phyloP scores from a whole-genome alignment of 2,329 filamentous ascomycete species.

The Cordyceps cateniannulata region DNA sequence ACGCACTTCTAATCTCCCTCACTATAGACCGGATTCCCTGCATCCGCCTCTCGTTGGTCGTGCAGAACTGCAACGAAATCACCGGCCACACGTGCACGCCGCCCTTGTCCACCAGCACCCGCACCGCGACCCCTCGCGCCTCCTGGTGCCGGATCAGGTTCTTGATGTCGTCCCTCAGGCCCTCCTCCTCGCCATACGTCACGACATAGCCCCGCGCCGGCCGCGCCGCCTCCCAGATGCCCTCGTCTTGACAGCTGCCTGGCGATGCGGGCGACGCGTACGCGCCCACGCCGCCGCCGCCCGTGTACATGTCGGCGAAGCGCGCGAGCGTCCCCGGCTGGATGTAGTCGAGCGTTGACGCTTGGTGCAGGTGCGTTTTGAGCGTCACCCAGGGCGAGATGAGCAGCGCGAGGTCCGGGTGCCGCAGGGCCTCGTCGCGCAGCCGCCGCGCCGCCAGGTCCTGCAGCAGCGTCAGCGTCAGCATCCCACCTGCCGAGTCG shows the following conservation, averaged over 20 bases:
- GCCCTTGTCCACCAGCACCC: constrained; percentile 53
- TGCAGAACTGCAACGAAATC: constrained; percentile 52
- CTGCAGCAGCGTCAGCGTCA: constrained; percentile 67
- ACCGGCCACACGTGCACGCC: constrained; percentile 82
- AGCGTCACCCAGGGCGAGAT: constrained; percentile 80
- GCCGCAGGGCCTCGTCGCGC: constrained; percentile 18
- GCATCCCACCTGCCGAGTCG: constrained; percentile 72
- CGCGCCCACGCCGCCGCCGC: constrained; percentile 36
- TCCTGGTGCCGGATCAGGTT: constrained; percentile 50
- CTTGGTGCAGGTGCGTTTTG: constrained; percentile 58
- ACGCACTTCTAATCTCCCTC: constrained; percentile 30
- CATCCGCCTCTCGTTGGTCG: constrained; percentile 40
- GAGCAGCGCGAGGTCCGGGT: constrained; percentile 53
- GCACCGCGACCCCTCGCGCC: constrained; percentile 47
- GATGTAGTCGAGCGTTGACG: constrained; percentile 70
- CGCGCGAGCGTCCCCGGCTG: constrained; percentile 57
- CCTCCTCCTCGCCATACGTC: constrained; percentile 69
- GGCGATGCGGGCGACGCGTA: constrained; percentile 48
- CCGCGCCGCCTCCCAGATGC: constrained; percentile 60
- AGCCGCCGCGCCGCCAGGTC: constrained; percentile 43
- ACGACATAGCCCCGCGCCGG: constrained; percentile 63
- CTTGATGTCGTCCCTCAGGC: constrained; percentile 65
- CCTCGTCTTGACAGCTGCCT: constrained; percentile 58
- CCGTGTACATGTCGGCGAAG: constrained; percentile 63
- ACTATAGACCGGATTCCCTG: constrained; percentile 42